Evolutionary conservation across 2,329 filamentous ascomycete species (phyloP), one percentile per base, ranked within the genome.

Genomic region (Aspergillus pseudoglaucus): DNA sequence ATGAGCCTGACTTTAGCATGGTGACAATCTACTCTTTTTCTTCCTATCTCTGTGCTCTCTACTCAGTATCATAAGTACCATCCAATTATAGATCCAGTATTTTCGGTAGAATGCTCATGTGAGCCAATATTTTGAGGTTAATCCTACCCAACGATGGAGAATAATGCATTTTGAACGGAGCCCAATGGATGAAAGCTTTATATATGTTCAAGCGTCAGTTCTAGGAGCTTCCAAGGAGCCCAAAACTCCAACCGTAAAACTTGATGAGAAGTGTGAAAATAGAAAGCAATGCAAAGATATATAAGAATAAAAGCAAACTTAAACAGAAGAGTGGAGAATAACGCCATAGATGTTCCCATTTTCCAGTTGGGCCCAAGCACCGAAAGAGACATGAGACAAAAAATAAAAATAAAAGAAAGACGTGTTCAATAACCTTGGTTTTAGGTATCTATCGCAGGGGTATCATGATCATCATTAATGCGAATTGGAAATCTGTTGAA

Each of bases 381-480:
- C 6, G n/a, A 35, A 14, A n/a, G 15, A 9, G n/a, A 35, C 14
- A 46, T 8, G 20, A 23, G 25, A n/a, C 12, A 15, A 20, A 12
- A 30, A 40, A 25, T 23, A 50, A 7, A 30, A 44, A 45, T 42
- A 35, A 47, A 41, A 43, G 44, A 33, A 44, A 44, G 38, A 45
- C 43, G 30, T n/a, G 17, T 17, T 12, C 9, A 38, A 18, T 9
- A 50, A 46, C 45, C 51, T 49, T 48, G 52, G 49, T 37, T 35
- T 46, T 38, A 47, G 46, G 42, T 47, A 53, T 56, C 48, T 53
- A 56, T 49, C 10, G 40, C 42, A 59, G 61, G 61, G 62, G 62
- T 63, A 63, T 64, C 60, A 59, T 56, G 39, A 51, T 62, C 54
- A 53, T 62, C 44, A 60, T 20, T 39, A 15, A 20, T 39, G 8